Evolutionary conservation across 768 basidiomycete species (phyloP), one percentile per base, ranked within the genome.

Genomic region (Coprinopsis strossmayeri): DNA sequence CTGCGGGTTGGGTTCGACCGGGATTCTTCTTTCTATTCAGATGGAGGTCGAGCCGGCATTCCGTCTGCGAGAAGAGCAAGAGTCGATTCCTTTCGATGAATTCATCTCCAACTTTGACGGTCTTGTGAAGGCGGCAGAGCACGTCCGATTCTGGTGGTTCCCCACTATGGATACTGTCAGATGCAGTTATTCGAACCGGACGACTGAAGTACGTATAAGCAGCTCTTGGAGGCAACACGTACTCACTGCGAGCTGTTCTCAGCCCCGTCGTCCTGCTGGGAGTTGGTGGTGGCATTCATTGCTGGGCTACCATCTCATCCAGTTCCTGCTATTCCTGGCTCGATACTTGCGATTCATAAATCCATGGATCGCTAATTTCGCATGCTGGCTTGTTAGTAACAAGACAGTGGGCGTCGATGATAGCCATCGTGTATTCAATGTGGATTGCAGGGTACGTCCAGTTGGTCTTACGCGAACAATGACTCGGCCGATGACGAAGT

Each of bases 81-180:
- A 76, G 50, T 73, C 81, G 12, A 60, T 79, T 27, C 54, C 69
- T 10, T 90, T 94, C 57, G 78, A 81, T 34, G 69, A 79, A n/a
- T 77, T 80, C 53, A 59, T 89, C 46, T 56, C 64, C 24, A 65
- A 72, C 46, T 59, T 91, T n/a, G 78, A 86, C 49, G 51, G 62
- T 2, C 61, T 88, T 43, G 79, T 73, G 24, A 59, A 57, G 43
- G 70, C 81, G n/a, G 82, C 88, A 1, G 80, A 99, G 64, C 91
- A 96, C 62, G 87, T 90, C n/a, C 75, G 92, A 15, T 74, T 92
- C 15, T 96, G 91, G 90, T 99, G 94, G 94, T 95, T 84, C 67
- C 92, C 94, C 2, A 82, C 87, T 42, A 75, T 81, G 12, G 83
- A 84, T 50, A 66, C 67, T 27, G 73, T 95, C 42, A 78, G 89